Evolutionary conservation across 805 yeast species (phyloP).

Genomic region (Kazachstania viticola): DNA sequence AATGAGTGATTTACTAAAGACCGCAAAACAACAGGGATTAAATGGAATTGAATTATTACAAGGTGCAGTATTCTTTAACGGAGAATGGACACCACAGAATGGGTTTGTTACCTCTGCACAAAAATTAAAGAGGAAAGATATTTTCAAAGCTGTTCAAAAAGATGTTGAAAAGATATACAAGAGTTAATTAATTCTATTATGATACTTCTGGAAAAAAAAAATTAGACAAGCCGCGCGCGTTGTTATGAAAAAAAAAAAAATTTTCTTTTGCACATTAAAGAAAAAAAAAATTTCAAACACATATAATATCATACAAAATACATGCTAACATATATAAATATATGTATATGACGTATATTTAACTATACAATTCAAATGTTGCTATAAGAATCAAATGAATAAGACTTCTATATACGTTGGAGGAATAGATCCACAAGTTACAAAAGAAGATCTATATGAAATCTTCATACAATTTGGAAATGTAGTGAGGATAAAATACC

Average conservation of each 20-base stretch:
- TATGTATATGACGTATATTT: no score
- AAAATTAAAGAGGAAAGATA: slow-evolving; percentile 88
- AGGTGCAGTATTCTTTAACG: slow-evolving; percentile 69
- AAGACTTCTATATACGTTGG: slow-evolving; percentile 58
- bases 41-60: slow-evolving; percentile 74
- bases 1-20: slow-evolving; percentile 46
- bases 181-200: no score
- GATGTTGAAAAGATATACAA: slow-evolving; percentile 59
- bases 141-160: slow-evolving; percentile 54
- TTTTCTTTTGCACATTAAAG: no score
- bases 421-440: slow-evolving; percentile 64
- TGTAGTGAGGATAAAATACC: slow-evolving; percentile 54
- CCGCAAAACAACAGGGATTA: slow-evolving; percentile 75
- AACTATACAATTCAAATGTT: not conserved
- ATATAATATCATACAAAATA: no score
- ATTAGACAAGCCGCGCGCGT: no score
- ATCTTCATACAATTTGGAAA: slow-evolving; percentile 81
- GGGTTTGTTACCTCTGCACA: slow-evolving; percentile 93
- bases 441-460: slow-evolving; percentile 66
- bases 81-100: slow-evolving; percentile 96
- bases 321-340: no score
- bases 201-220: no score
- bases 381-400: not conserved
- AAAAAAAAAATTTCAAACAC: no score
- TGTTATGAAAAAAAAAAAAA: no score